These are phyloP conservation scores for Plasmopara viticola DNA, from an alignment of 352 stramenopile species.

Conservation along the genomic window DNA sequence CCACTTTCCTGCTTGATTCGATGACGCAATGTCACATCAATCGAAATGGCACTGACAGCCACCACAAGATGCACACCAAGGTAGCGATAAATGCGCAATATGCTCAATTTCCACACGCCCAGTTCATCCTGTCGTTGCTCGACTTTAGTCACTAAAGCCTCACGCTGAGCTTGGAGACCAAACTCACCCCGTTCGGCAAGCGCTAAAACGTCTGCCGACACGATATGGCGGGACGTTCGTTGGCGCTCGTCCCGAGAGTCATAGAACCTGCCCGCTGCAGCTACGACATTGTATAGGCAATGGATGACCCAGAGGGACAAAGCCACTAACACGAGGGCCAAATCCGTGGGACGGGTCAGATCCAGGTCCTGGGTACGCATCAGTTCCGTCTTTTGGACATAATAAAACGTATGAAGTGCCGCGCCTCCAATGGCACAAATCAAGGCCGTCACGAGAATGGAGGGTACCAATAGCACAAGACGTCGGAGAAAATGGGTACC, in stretches of 20 bases:
- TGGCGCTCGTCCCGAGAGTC: slow-evolving; percentile 34
- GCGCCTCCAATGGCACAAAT: slow-evolving; percentile 33
- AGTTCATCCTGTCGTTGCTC: slow-evolving; percentile 52
- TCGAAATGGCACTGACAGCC: slow-evolving; percentile 41
- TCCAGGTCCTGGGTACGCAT: slow-evolving; percentile 16
- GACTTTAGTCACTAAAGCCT: slow-evolving; percentile 47
- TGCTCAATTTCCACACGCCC: slow-evolving; percentile 44
- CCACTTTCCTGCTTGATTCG: slow-evolving; percentile 14
- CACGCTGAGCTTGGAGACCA: slow-evolving; percentile 54
- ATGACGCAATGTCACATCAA: slow-evolving; percentile 16
- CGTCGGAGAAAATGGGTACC: slow-evolving; percentile 36
- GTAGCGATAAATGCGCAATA: slow-evolving; percentile 48
- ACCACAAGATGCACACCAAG: slow-evolving; percentile 30
- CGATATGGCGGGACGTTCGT: slow-evolving; percentile 28
- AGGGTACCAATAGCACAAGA: slow-evolving; percentile 31
- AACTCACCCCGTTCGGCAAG: slow-evolving; percentile 62
- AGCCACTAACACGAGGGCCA: slow-evolving; percentile 30
- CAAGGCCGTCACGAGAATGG: slow-evolving; percentile 35
- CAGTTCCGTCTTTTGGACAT: slow-evolving; percentile 40
- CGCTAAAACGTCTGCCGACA: slow-evolving; percentile 44
- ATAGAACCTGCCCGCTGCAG: slow-evolving; percentile 30
- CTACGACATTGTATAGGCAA: slow-evolving; percentile 31
- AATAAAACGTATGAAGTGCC: slow-evolving; percentile 52
- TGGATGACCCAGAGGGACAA: slow-evolving; percentile 42
- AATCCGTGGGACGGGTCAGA: slow-evolving; percentile 34